Conservation (phyloP, 164 flowering plant genomes). For the Tetracentron sinense region DNA sequence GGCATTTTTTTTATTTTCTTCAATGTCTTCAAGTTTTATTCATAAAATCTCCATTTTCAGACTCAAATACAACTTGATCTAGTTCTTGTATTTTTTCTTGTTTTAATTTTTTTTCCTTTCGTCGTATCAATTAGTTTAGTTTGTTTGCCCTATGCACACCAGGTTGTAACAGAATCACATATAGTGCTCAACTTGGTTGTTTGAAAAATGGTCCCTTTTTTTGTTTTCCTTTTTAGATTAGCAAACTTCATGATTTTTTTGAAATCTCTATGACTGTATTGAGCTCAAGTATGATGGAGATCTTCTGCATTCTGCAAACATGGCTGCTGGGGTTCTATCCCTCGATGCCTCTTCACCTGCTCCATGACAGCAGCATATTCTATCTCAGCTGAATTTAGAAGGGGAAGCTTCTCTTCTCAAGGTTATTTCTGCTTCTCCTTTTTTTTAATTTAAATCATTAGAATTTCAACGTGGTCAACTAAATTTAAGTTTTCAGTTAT, state of each 20-base stretch:
- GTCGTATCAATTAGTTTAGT: conserved; percentile 36
- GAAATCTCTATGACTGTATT: conserved; percentile 73
- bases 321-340: conserved; percentile 76
- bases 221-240: conserved; percentile 84
- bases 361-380: conserved; percentile 68
- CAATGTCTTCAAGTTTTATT: not conserved
- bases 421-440: conserved; percentile 33
- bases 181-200: conserved; percentile 78
- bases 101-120: not conserved
- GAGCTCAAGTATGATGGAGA: conserved; percentile 86
- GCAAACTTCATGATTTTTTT: conserved; percentile 73
- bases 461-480: too few relatives aligned
- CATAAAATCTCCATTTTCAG: not conserved
- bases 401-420: conserved; percentile 66
- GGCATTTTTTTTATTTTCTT: conserved; percentile 32
- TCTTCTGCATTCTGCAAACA: conserved; percentile 87
- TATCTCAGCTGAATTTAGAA: conserved; percentile 55
- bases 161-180: conserved; percentile 74
- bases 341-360: conserved; percentile 75
- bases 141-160: not conserved
- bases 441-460: too few relatives aligned
- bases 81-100: too few relatives aligned
- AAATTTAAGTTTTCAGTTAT: not conserved
- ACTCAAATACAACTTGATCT: not conserved
- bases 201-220: conserved; percentile 82